Base-by-base conservation (phyloP, 2,329 filamentous ascomycete species). In the Stagonosporopsis cucurbitacearum region DNA sequence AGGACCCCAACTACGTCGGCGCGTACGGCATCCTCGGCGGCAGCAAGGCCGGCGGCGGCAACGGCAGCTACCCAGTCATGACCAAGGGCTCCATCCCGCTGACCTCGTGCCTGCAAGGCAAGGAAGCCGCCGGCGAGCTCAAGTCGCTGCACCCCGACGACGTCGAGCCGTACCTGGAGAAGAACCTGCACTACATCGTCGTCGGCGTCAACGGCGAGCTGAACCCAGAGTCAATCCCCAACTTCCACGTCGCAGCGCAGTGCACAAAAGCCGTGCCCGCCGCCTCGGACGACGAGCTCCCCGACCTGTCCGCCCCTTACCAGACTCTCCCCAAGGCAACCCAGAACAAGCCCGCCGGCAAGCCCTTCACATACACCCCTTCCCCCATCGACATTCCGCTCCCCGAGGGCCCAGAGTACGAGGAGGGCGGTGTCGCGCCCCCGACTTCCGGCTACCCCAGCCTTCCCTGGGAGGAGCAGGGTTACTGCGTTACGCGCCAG, bases 141-240 rank as follows among this genome's bases (percentile, higher is more conserved):
- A 58, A 67, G 32, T 71, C 68, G 0, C 65, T 75, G 19, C 58
- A 67, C 56, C 67, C 69, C 36, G 70, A 73, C 33, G 54, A 71
- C 37, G 67, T 74, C 35, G 66, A 70, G 55, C 50, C 65, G 7
- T 75, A 75, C 64, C 69, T 76, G n/a, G 60, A 62, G 40, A 50
- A 69, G 44, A 62, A 76, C 63, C 64, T 76, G 22, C 62, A 68
- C 66, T 75, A 73, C 67, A 71, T 68, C 48, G 64, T 76, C 35
- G 62, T 75, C 25, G 66, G 67, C 35, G 57, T 65, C 40, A 66
- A 70, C 25, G 67, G 68, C 56, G 70, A 74, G 60, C 46, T 75
- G 25, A 56, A 65, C 43, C 55, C 69, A 2, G 62, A 68, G 2
- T 47, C 65, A 5, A 54, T 75, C 49, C 69, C 72, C 45, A 66